A percentile compares a stretch with the other conserved stretches of the same genome.
These are phyloP conservation scores for Metarhizium album DNA, from an alignment of 2,329 filamentous ascomycete genomes.

Conservation along the genomic window DNA sequence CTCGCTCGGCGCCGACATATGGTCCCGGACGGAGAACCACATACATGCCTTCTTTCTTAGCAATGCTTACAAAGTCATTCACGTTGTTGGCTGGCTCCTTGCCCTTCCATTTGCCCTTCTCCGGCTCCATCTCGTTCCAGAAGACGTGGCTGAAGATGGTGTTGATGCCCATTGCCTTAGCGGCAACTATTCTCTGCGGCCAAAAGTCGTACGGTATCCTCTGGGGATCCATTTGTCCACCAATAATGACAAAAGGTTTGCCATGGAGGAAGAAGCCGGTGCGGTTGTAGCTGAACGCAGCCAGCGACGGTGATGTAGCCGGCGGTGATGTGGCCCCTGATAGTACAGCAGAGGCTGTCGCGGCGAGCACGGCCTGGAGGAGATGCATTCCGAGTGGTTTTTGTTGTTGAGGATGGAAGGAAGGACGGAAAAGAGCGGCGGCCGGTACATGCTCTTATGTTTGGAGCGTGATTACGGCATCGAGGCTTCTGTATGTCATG, in stretches of 20 bases:
- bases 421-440: too few species aligned
- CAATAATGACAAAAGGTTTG: conserved; percentile 9
- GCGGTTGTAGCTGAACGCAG: conserved; percentile 12
- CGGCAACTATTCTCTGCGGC: conserved; percentile 31
- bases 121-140: conserved; percentile 34
- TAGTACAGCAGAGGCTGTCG: neutral
- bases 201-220: conserved; percentile 33
- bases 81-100: conserved; percentile 30
- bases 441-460: too few species aligned
- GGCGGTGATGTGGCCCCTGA: neutral
- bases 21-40: conserved; percentile 34
- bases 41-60: conserved; percentile 34
- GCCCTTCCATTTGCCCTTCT: conserved; percentile 18
- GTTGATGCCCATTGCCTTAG: conserved; percentile 36
- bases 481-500: too few species aligned
- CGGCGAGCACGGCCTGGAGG: neutral
- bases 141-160: conserved; percentile 38
- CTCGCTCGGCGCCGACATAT: conserved; percentile 35
- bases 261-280: neutral
- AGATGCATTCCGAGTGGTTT: neutral
- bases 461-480: too few species aligned
- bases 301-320: neutral
- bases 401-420: neutral
- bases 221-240: conserved; percentile 37
- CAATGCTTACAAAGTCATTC: conserved; percentile 33